Evolutionary conservation across 208 protist genomes (phyloP), one percentile per base, ranked within the genome.

Genomic region (Trypanosoma cruzi): DNA sequence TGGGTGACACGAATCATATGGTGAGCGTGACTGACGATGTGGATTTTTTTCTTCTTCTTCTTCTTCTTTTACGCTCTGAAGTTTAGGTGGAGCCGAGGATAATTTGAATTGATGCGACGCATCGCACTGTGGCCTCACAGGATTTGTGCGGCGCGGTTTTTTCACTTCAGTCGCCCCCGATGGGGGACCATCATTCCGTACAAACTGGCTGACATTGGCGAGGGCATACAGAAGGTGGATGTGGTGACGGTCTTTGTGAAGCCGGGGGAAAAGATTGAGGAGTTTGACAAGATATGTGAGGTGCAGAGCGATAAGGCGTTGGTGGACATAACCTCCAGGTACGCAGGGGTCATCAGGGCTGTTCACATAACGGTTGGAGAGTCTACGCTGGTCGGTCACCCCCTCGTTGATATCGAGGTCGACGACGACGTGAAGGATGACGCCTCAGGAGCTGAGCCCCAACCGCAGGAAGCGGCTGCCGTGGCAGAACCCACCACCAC

Each of bases 221-320:
- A 99, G 75, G 98, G 98, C 58, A 99, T 99, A 64, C 80, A 81
- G 7, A 88, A 99, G 82, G 95, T 97, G 69, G 94, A 98, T 74
- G 84, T 99, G 36, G 63, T 99, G 28, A 64, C 90, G 20, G 98
- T 98, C 80, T 87, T 62, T 49, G 88, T 98, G 18, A 96, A 97
- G 63, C 77, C 83, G 24, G 97, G 97, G 18, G 95, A 98, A 74
- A 50, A 34, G 0, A 88, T 99, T 54, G 65, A 92, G 31, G 86
- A 98, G 77, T 99, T 98, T 70, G 90, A 98, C 36, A 74, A 79
- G 29, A 81, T 99, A 32, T 98, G 95, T 71, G 96, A 98, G 62
- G 94, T 99, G 29, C 92, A 98, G 74, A 96, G 83, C 67, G 98
- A 99, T 77, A 99, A 98, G 82, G 91, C 91, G 0, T 92, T 84